Percentiles rank a stretch among this genome's conserved stretches.
Conservation (phyloP, 2,329 filamentous ascomycete genomes). For the Paraconiothyrium brasiliense region DNA sequence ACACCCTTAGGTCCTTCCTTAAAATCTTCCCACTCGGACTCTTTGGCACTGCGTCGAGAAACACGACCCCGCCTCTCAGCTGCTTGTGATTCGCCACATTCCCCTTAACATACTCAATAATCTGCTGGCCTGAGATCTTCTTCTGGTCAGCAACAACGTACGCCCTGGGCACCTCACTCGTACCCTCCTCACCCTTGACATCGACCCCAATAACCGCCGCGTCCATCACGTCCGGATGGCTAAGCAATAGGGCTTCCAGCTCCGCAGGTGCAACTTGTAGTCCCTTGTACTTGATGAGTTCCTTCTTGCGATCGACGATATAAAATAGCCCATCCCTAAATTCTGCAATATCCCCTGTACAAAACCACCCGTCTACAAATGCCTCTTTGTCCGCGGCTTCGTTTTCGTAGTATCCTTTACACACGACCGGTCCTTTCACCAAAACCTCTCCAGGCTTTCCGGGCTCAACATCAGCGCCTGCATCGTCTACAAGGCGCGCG, state of each 20-base stretch:
- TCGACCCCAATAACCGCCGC: conserved; percentile 52
- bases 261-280: conserved; percentile 56
- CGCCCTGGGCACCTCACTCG: conserved; percentile 65
- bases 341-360: conserved; percentile 82
- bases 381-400: conserved; percentile 72
- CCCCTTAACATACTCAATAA: conserved; percentile 44
- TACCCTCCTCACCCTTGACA: conserved; percentile 17
- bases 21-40: conserved; percentile 49
- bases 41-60: conserved; percentile 49
- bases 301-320: conserved; percentile 75
- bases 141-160: conserved; percentile 57
- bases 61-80: conserved; percentile 50
- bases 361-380: conserved; percentile 81
- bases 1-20: conserved; percentile 46
- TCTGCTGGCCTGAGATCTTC: conserved; percentile 40
- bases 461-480: conserved; percentile 61
- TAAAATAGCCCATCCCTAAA: conserved; percentile 80
- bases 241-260: conserved; percentile 49
- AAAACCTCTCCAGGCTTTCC: conserved; percentile 67
- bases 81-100: conserved; percentile 48
- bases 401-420: conserved; percentile 77
- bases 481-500: conserved; percentile 26
- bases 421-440: conserved; percentile 78
- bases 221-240: conserved; percentile 49
- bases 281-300: conserved; percentile 43